Evolutionary conservation across 2,329 filamentous ascomycete species (phyloP).

Genomic region (Colletotrichum endophyticum): DNA sequence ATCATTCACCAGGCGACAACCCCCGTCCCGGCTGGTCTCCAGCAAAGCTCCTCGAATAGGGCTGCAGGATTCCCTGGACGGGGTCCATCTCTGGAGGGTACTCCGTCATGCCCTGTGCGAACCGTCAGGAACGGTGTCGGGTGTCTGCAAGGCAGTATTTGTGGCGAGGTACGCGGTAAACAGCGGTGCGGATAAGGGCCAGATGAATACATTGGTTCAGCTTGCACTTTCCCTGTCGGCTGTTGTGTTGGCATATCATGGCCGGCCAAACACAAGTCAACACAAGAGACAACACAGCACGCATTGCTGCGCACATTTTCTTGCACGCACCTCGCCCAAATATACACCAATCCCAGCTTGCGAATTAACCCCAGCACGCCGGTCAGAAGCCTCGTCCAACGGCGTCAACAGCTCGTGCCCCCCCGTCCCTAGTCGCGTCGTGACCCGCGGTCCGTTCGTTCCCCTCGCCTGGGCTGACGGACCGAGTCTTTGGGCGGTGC

Average conservation of each 20-base stretch:
- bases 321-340: slow-evolving; percentile 11
- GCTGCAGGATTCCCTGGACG: slow-evolving; percentile 5
- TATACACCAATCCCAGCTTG: slow-evolving; percentile 3
- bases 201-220: neutral
- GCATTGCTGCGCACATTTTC: slow-evolving; percentile 4
- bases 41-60: slow-evolving; percentile 18
- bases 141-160: neutral
- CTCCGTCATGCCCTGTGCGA: slow-evolving; percentile 6
- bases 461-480: neutral
- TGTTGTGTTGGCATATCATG: slow-evolving; percentile 17
- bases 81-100: slow-evolving; percentile 5
- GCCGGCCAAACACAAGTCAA: slow-evolving; percentile 6
- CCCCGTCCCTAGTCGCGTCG: neutral
- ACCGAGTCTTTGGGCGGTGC: neutral
- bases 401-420: neutral
- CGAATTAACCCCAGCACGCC: neutral
- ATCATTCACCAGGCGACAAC: slow-evolving; percentile 17
- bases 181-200: neutral
- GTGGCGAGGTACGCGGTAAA: neutral
- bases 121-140: slow-evolving; percentile 12
- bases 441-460: neutral
- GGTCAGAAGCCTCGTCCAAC: slow-evolving; percentile 3
- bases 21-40: neutral
- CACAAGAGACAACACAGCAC: slow-evolving; percentile 4
- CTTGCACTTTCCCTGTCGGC: neutral